Evolutionary conservation across 2,329 filamentous ascomycete species (phyloP), one percentile per base, ranked within the genome.

Genomic region (Pseudogymnoascus sp.): DNA sequence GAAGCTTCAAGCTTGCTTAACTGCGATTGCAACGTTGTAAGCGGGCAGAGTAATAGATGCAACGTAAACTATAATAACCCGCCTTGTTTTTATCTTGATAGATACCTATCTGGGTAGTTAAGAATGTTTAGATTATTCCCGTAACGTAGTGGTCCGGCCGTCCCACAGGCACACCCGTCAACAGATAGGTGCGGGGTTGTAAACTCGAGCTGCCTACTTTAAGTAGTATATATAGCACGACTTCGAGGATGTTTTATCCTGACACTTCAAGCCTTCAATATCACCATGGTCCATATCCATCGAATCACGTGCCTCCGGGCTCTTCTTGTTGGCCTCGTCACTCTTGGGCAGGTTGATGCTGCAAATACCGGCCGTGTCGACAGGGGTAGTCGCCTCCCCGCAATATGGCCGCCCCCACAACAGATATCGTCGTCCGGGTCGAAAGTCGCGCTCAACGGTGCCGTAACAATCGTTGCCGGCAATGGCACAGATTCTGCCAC

Each of bases 401-500:
- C 36, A 9, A 41, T 65, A 9, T 62, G 57, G 60, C 64, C 64
- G 7, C 60, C 60, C 15, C 64, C 64, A 47, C 64, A 65, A 62
- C 28, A 65, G 14, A 62, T 64, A 38, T 63, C 61, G 22, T 61
- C 50, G 4, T 37, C 41, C 28, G 64, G 64, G 50, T 36, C 50
- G 22, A 58, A 57, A 5, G 58, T 67, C 58, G 63, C 62, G 20
- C 65, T 67, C 30, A 37, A 61, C 18, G 62, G 61, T 20, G 6
- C 33, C n/a, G 65, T 67, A 14, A 67, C 63, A 25, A 65, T 67
- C 43, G 64, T 67, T 33, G 63, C 62, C 2, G 64, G 64, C 22
- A 62, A 66, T 63, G 62, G 33, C 39, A 63, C 58, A 20, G 65
- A 67, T 36, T 36, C 47, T 12, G 57, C 58, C 25, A 65, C 50